These are phyloP conservation scores for Dipodascopsis uninucleata DNA, from an alignment of 805 yeast species.

Conservation along the genomic window DNA sequence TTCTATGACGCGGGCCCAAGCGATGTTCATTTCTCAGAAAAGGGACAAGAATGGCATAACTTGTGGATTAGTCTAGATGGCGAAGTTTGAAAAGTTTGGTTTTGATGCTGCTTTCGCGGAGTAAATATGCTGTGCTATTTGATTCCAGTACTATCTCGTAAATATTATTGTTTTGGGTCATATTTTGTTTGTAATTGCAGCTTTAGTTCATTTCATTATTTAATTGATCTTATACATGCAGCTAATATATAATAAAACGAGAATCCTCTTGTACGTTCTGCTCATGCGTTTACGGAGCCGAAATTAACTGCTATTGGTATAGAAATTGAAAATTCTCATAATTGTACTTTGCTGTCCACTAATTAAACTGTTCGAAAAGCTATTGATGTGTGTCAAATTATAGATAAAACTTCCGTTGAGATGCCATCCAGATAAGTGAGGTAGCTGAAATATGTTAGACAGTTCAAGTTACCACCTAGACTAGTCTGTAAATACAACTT, in stretches of 20 bases:
- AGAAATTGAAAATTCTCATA: too few relatives aligned
- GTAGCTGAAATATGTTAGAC: constrained; percentile 42
- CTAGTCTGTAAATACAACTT: constrained; percentile 19
- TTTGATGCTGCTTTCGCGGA: constrained; percentile 8
- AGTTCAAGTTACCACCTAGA: not conserved
- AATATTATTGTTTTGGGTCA: too few relatives aligned
- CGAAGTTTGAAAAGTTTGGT: constrained; percentile 39
- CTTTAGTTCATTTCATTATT: too few relatives aligned
- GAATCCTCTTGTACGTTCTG: too few relatives aligned
- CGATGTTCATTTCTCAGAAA: constrained; percentile 54
- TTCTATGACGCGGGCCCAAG: constrained; percentile 66
- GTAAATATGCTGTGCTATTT: not conserved
- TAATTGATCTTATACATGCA: too few relatives aligned
- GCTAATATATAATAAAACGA: too few relatives aligned
- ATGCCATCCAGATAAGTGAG: constrained; percentile 68
- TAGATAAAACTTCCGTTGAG: constrained; percentile 63
- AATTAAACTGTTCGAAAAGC: too few relatives aligned
- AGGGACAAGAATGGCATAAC: constrained; percentile 62
- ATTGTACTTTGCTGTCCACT: too few relatives aligned
- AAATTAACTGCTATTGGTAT: too few relatives aligned
- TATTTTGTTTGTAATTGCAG: too few relatives aligned
- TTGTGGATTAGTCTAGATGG: constrained; percentile 40
- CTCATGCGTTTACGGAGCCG: too few relatives aligned
- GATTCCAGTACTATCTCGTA: too few relatives aligned
- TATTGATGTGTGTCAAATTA: not conserved